phyloP scores from a whole-genome alignment of 192 early-diverging fungal species.

The Podila epigama region DNA sequence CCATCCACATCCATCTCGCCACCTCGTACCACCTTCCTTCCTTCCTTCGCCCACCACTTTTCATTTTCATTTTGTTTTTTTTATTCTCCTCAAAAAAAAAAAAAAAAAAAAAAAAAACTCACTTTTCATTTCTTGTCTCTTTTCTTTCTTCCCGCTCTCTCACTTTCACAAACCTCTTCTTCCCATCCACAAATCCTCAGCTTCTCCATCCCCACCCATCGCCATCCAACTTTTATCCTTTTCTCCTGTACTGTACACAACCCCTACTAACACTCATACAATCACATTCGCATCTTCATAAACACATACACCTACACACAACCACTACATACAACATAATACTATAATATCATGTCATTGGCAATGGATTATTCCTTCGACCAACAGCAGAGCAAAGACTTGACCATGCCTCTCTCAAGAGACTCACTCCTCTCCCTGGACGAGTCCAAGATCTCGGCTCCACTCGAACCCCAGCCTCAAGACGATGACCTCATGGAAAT shows the following conservation, averaged over 20 bases:
- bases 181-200: background rate
- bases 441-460: too few species aligned
- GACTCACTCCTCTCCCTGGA: too few species aligned
- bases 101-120: background rate
- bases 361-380: background rate
- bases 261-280: too few species aligned
- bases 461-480: background rate
- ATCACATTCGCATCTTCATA: background rate
- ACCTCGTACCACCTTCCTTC: background rate
- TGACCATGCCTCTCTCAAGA: slow-evolving; percentile 1
- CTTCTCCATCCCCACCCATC: background rate
- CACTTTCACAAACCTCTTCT: background rate
- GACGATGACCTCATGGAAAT: background rate
- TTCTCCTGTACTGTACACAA: too few species aligned
- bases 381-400: background rate
- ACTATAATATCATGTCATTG: background rate
- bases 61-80: slow-evolving; percentile 1
- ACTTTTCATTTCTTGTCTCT: background rate
- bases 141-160: background rate
- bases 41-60: background rate
- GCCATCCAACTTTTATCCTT: too few species aligned
- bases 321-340: background rate
- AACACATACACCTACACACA: background rate
- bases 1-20: background rate
- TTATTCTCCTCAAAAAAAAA: background rate